These are phyloP conservation scores for Cytospora chrysosperma DNA, from an alignment of 2,329 filamentous ascomycete species.

Conservation along the genomic window DNA sequence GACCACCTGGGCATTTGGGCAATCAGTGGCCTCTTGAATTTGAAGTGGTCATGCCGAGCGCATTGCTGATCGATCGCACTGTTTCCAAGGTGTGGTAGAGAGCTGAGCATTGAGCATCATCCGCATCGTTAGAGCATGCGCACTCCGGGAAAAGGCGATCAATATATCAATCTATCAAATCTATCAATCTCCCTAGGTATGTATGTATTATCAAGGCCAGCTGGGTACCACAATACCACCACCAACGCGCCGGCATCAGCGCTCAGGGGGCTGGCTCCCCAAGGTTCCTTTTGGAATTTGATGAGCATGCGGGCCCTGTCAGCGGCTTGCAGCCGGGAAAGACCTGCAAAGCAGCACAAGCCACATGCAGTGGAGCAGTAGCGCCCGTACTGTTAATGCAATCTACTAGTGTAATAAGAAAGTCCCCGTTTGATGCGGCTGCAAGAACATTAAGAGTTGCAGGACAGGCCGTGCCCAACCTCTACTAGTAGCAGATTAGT, in stretches of 20 bases:
- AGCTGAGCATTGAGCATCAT: background rate
- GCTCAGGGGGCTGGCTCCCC: slow-evolving; percentile 11
- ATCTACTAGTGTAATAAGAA: slow-evolving; percentile 22
- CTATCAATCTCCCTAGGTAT: too few relatives aligned
- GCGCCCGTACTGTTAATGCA: slow-evolving; percentile 24
- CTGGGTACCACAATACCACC: background rate
- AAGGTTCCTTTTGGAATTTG: background rate
- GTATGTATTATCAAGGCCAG: too few relatives aligned
- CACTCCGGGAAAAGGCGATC: slow-evolving; percentile 3
- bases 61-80: background rate
- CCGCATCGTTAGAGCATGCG: background rate
- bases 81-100: background rate
- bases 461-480: slow-evolving; percentile 15
- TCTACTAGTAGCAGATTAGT: slow-evolving; percentile 15
- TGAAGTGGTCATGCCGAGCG: background rate
- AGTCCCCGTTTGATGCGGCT: slow-evolving; percentile 21
- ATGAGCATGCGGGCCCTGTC: slow-evolving; percentile 12
- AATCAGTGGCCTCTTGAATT: background rate
- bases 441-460: background rate
- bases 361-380: slow-evolving; percentile 24
- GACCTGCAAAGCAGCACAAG: slow-evolving; percentile 20
- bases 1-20: too few relatives aligned
- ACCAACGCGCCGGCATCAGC: background rate
- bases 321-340: slow-evolving; percentile 11
- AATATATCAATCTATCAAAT: slow-evolving; percentile 13